Percentiles rank a stretch among this genome's conserved stretches.
Conservation (phyloP, 768 basidiomycete species). For the Suillus tomentosus region DNA sequence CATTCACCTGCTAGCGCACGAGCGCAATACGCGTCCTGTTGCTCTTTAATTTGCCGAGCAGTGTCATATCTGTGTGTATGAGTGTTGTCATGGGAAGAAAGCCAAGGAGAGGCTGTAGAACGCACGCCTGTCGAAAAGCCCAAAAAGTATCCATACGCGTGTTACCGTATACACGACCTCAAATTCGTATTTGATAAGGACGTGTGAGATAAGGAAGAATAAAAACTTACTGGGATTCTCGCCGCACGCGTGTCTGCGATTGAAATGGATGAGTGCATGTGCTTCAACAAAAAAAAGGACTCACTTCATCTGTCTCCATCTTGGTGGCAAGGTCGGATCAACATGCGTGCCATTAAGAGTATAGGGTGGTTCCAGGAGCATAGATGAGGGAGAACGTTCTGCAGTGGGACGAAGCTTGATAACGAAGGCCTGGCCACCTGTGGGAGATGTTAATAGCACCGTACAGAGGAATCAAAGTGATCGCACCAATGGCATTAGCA, state of each 20-base stretch:
- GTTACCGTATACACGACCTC: slow-evolving; percentile 32
- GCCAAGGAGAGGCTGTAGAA: neutral
- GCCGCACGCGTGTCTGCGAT: slow-evolving; percentile 61
- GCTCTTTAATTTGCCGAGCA: slow-evolving; percentile 52
- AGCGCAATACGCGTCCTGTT: slow-evolving; percentile 57
- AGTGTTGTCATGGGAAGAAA: slow-evolving; percentile 10
- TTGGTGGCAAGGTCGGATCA: slow-evolving; percentile 43
- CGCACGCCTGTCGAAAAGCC: slow-evolving; percentile 55
- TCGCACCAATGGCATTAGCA: slow-evolving; percentile 68
- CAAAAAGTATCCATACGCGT: slow-evolving; percentile 51
- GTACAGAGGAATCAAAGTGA: slow-evolving; percentile 22
- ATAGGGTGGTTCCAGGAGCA: slow-evolving; percentile 84
- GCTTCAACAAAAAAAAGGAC: slow-evolving; percentile 19
- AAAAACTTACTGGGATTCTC: slow-evolving; percentile 46
- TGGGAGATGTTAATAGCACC: slow-evolving; percentile 13
- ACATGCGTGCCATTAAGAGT: slow-evolving; percentile 50
- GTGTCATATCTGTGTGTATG: slow-evolving; percentile 44
- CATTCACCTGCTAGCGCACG: slow-evolving; percentile 43
- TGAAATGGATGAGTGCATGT: slow-evolving; percentile 9
- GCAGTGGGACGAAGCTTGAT: slow-evolving; percentile 80
- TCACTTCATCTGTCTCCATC: slow-evolving; percentile 85
- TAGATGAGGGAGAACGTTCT: slow-evolving; percentile 75
- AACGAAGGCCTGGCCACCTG: slow-evolving; percentile 87
- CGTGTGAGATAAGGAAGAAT: slow-evolving; percentile 5
- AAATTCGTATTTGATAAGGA: neutral